Percentiles rank a stretch among this genome's conserved stretches.
Evolutionary conservation across 2,329 filamentous ascomycete genomes (phyloP).

Genomic region (Trichoderma endophyticum): DNA sequence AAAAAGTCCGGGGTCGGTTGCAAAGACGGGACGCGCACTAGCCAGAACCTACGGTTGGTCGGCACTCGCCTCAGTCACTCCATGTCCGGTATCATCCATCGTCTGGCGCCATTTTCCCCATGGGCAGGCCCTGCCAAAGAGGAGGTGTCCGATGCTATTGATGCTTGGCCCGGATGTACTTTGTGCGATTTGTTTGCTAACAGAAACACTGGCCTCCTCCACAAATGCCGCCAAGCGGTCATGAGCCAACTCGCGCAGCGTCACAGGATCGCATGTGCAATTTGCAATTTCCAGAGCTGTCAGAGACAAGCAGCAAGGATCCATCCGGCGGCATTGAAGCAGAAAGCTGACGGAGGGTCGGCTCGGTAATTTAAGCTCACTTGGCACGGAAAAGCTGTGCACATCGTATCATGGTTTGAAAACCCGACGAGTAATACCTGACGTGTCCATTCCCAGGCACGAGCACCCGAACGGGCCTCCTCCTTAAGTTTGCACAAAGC

Average conservation of each 20-base stretch:
- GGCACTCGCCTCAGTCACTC: neutral
- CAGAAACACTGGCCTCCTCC: neutral
- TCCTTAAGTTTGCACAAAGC: neutral
- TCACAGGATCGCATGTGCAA: neutral
- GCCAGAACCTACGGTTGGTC: slow-evolving; percentile 4
- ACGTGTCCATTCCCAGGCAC: neutral
- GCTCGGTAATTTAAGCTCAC: neutral
- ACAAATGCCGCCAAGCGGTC: neutral
- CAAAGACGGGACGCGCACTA: slow-evolving; percentile 1
- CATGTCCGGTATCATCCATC: neutral
- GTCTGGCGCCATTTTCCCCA: neutral
- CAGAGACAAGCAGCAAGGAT: neutral
- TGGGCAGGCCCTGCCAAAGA: neutral
- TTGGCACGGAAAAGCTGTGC: neutral
- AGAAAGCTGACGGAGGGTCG: neutral
- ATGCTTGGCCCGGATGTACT: neutral
- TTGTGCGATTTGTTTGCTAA: neutral
- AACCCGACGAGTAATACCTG: neutral
- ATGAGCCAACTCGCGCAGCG: neutral
- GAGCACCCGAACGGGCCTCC: neutral
- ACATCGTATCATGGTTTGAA: neutral
- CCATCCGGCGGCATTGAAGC: neutral
- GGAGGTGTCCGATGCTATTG: neutral
- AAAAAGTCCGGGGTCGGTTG: slow-evolving; percentile 2
- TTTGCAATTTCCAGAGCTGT: neutral